Conservation (phyloP, 345 rosid genomes). For the Draba incana region DNA sequence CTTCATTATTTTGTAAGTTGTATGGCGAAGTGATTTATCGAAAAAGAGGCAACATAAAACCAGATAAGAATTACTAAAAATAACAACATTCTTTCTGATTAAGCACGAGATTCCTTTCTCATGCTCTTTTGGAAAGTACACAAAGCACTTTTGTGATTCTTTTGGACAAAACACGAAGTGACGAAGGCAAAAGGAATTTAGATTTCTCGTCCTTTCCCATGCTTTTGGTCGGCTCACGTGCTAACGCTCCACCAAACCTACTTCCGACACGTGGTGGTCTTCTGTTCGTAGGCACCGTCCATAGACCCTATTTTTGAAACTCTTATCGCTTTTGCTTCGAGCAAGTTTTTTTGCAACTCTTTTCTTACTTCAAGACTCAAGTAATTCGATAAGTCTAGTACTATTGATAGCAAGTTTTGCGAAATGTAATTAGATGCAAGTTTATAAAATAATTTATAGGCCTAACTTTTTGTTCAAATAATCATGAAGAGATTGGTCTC, state of each 20-base stretch:
- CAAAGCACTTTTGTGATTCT: constrained; percentile 26
- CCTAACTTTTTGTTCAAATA: no score
- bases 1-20: background rate
- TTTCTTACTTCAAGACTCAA: constrained; percentile 1
- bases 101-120: constrained; percentile 34
- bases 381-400: background rate
- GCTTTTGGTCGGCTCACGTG: constrained; percentile 47
- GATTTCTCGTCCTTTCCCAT: constrained; percentile 38
- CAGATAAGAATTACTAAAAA: constrained; percentile 20
- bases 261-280: constrained; percentile 21
- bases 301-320: constrained; percentile 23
- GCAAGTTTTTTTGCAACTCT: background rate
- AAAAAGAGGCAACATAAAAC: constrained; percentile 1
- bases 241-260: constrained; percentile 10
- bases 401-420: no score
- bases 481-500: no score
- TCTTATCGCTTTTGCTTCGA: constrained; percentile 21
- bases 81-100: background rate
- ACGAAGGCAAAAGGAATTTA: constrained; percentile 45
- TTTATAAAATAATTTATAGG: no score
- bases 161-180: constrained; percentile 30
- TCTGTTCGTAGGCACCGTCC: constrained; percentile 41
- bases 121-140: constrained; percentile 36
- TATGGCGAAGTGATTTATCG: background rate
- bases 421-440: no score